These are phyloP conservation scores for Penstemon barbatus DNA, from an alignment of 257 asterid genomes.

Conservation along the genomic window DNA sequence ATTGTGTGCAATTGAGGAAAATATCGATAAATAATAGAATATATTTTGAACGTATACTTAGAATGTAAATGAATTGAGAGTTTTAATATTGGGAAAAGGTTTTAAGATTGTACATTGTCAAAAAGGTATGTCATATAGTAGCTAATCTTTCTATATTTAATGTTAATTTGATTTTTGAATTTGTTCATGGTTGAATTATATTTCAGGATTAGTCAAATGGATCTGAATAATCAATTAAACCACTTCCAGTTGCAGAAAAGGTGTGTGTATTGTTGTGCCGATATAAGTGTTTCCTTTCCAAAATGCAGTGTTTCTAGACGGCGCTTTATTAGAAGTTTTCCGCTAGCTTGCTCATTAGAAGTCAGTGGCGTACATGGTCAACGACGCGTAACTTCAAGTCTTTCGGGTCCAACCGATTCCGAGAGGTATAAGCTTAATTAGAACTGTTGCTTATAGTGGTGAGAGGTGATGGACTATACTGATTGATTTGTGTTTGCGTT, in stretches of 20 bases:
- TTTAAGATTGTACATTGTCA: background rate
- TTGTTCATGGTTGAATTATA: background rate
- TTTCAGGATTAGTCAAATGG: constrained; percentile 45
- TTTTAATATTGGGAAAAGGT: too few species aligned
- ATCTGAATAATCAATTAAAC: constrained; percentile 22
- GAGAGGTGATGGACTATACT: too few species aligned
- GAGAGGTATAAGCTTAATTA: too few species aligned
- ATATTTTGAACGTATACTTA: too few species aligned
- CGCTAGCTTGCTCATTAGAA: constrained; percentile 32
- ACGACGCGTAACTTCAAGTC: constrained; percentile 25
- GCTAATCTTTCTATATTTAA: constrained; percentile 7
- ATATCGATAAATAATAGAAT: too few species aligned
- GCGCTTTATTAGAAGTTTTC: constrained; percentile 28
- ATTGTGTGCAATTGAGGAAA: too few species aligned
- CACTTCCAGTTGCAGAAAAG: constrained; percentile 35
- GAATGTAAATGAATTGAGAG: too few species aligned
- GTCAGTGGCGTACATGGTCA: constrained; percentile 28
- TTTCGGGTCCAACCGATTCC: too few species aligned
- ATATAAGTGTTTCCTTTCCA: constrained; percentile 27
- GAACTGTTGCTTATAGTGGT: too few species aligned
- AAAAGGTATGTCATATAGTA: too few species aligned
- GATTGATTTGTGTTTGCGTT: too few species aligned
- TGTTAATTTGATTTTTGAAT: constrained; percentile 1
- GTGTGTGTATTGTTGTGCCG: constrained; percentile 26
- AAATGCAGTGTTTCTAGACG: constrained; percentile 33